Conservation (phyloP, 495 filamentous ascomycete genomes). For the Xylaria palmicola region DNA sequence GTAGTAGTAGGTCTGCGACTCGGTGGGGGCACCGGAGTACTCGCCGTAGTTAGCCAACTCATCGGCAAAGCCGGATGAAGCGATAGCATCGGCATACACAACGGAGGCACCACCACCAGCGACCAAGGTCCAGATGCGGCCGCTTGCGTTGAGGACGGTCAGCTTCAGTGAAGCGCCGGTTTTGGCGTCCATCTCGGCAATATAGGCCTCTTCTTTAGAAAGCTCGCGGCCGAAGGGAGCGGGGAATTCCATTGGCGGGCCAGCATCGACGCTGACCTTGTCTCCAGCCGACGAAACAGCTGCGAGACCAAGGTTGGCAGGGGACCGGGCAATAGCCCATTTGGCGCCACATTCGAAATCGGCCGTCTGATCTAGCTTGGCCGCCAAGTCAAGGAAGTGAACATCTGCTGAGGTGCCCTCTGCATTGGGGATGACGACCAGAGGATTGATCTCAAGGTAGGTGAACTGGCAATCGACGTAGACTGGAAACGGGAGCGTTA, state of each 20-base stretch:
- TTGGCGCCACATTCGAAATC: slow-evolving; percentile 99
- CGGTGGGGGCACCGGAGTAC: slow-evolving; percentile 97
- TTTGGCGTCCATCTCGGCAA: slow-evolving; percentile 97
- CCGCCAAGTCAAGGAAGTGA: slow-evolving; percentile 96
- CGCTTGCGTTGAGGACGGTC: slow-evolving; percentile 86
- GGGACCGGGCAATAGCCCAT: slow-evolving; percentile 92
- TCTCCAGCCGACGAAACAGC: slow-evolving; percentile 55
- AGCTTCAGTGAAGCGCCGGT: slow-evolving; percentile 98
- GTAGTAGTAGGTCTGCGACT: slow-evolving; percentile 98
- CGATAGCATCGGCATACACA: slow-evolving; percentile 98
- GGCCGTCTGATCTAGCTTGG: slow-evolving; percentile 98
- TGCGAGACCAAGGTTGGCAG: slow-evolving; percentile 77
- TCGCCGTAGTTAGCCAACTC: slow-evolving; percentile 99
- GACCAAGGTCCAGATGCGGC: slow-evolving; percentile 96
- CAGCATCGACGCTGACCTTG: slow-evolving; percentile 92
- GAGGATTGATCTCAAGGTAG: slow-evolving; percentile 99
- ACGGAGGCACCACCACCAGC: slow-evolving; percentile 99
- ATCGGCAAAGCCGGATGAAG: slow-evolving; percentile 88
- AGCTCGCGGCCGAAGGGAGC: slow-evolving; percentile 98
- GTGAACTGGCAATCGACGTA: slow-evolving; percentile 99
- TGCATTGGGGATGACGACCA: slow-evolving; percentile 95
- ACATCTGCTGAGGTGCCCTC: slow-evolving; percentile 89
- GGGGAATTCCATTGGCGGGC: slow-evolving; percentile 97
- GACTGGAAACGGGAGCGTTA: slow-evolving; percentile 46
- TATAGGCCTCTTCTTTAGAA: slow-evolving; percentile 97